Evolutionary conservation across 768 basidiomycete species (phyloP).

Genomic region (Rhizopogon sp.): DNA sequence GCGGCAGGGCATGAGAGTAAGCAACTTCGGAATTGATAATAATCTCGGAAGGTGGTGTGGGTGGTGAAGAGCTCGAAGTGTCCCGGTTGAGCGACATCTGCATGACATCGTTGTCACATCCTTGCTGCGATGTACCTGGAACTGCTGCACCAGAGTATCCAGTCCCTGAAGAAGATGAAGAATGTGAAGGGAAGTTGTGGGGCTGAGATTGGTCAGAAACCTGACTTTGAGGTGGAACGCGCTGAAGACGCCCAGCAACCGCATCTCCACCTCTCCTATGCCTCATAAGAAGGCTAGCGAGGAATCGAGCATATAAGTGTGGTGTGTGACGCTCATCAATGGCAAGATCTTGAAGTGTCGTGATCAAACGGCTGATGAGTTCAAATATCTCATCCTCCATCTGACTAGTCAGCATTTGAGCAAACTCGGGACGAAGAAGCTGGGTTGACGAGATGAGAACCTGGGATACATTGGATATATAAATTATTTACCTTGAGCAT

Average conservation of each 20-base stretch:
- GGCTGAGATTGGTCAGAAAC: constrained; percentile 11
- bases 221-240: constrained; percentile 41
- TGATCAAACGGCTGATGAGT: constrained; percentile 66
- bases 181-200: constrained; percentile 17
- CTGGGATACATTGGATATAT: neutral
- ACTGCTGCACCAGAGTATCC: constrained; percentile 13
- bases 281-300: constrained; percentile 63
- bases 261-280: constrained; percentile 63
- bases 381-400: constrained; percentile 70
- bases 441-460: constrained; percentile 18
- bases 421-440: constrained; percentile 73
- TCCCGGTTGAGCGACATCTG: constrained; percentile 18
- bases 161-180: constrained; percentile 22
- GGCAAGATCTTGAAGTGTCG: constrained; percentile 66
- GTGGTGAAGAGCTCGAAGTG: neutral
- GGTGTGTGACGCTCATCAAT: constrained; percentile 82
- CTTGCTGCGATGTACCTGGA: constrained; percentile 11
- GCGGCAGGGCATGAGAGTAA: constrained; percentile 36
- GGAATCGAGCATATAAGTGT: constrained; percentile 74
- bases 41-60: neutral
- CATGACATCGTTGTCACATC: constrained; percentile 25
- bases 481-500: constrained; percentile 57
- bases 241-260: constrained; percentile 48
- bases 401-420: constrained; percentile 48
- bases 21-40: constrained; percentile 32